Conservation (phyloP, 345 rosid species). For the Rhodomyrtus tomentosa region DNA sequence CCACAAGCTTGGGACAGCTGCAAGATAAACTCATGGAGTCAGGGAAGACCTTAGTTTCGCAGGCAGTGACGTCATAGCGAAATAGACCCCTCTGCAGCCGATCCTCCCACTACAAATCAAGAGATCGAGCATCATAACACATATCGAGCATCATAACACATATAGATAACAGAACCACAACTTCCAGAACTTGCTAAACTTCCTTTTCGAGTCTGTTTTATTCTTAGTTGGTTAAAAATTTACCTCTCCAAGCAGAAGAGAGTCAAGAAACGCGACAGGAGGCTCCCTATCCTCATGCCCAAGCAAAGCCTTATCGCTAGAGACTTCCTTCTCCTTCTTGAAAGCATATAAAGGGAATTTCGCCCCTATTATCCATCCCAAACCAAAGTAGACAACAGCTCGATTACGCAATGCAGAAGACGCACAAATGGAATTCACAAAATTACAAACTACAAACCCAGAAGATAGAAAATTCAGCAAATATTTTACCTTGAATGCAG, state of each 20-base stretch:
- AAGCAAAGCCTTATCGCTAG: conserved; percentile 8
- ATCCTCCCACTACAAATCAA: conserved; percentile 77
- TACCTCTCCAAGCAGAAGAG: conserved; percentile 80
- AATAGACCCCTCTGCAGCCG: conserved; percentile 82
- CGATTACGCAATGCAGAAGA: not conserved
- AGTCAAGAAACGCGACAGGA: conserved; percentile 61
- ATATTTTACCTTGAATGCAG: conserved; percentile 49
- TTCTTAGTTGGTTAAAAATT: not conserved
- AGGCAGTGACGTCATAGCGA: conserved; percentile 91
- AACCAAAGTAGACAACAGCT: not conserved
- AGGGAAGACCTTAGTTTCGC: conserved; percentile 69
- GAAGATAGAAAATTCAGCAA: not conserved
- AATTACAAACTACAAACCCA: not conserved
- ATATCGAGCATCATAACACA: not conserved
- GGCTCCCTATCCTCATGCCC: conserved; percentile 21
- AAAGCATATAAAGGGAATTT: conserved; percentile 64
- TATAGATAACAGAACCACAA: not conserved
- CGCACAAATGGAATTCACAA: not conserved
- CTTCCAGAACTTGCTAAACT: not conserved
- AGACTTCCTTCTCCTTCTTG: conserved; percentile 28
- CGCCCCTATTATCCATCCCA: conserved; percentile 28
- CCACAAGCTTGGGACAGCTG: not conserved
- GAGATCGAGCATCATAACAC: not conserved
- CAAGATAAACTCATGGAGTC: not conserved
- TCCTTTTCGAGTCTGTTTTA: not conserved